Base-by-base conservation (phyloP, 345 rosid species). In the Eucalyptus guilfoylei region DNA sequence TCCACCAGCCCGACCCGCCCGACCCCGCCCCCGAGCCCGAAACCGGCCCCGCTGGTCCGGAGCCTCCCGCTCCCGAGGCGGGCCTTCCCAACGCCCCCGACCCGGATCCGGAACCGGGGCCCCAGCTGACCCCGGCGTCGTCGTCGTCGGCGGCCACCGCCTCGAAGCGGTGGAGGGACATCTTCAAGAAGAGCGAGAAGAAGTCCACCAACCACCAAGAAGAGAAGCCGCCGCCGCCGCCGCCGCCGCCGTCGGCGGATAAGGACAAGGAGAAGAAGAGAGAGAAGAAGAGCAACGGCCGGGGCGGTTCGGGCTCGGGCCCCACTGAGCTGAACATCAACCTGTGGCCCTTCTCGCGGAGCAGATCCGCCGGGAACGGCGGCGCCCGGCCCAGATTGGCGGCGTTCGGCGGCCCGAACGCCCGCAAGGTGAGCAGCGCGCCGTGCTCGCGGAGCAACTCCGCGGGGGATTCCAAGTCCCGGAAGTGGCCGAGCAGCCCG, bases 401-500 rank as follows among this genome's bases (percentile, higher is more conserved):
- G 1, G 47, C 94, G 10, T 89, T 93, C 94, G n/a, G 92, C 83
- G 80, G 83, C 49, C 45, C 64, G 28, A 34, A 50, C 58, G 42
- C 93, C 86, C 93, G 97, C 83, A 96, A 94, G 93, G 96, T 90
- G 40, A 96, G 96, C 55, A 95, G 98, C 86, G 98, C 98, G 49
- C 97, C 98, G 58, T 96, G 98, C 64, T 96, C 98, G 1, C 86
- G 98, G 12, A 95, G 97, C 89, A 96, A 96, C 88, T 95, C 98
- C 5, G 93, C 94, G 6, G 98, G 97, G 28, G 96, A 94, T 60
- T 90, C 93, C 45, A 93, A 93, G 89, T 90, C 94, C 17, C 91
- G 94, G 92, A 95, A 94, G 91, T 95, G 94, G 96, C 96, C 97
- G 19, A 89, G 91, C 60, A 94, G 96, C 85, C 97, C 98, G 9